These are phyloP conservation scores for Balansia obtecta DNA, from an alignment of 2,329 filamentous ascomycete genomes.

Conservation along the genomic window DNA sequence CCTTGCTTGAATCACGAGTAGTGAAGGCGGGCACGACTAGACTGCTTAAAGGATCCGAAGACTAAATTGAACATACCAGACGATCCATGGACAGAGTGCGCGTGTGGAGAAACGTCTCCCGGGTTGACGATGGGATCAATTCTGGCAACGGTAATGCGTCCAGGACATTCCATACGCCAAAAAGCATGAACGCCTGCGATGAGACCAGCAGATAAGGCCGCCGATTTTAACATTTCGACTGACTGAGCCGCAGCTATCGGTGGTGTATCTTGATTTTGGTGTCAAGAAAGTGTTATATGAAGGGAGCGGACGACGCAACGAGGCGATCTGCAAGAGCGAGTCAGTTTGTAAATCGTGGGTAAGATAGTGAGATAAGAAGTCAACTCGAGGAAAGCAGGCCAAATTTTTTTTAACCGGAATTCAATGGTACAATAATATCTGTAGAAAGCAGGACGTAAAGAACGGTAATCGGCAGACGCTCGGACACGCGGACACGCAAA, in stretches of 20 bases:
- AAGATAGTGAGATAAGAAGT: not conserved
- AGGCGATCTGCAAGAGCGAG: constrained; percentile 19
- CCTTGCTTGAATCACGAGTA: not conserved
- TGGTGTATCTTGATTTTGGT: not conserved
- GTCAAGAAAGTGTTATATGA: not conserved
- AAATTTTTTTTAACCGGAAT: not conserved
- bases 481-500: not conserved
- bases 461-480: not conserved
- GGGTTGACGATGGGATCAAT: constrained; percentile 66
- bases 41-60: too few species aligned
- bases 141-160: constrained; percentile 54
- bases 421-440: too few species aligned
- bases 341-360: constrained; percentile 6
- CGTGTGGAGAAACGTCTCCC: constrained; percentile 48
- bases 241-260: not conserved
- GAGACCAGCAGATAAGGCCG: constrained; percentile 21
- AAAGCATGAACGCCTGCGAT: constrained; percentile 48
- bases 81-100: constrained; percentile 65
- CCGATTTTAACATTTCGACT: constrained; percentile 21
- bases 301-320: constrained; percentile 24
- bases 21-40: not conserved
- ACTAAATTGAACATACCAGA: constrained; percentile 44
- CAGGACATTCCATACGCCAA: constrained; percentile 81
- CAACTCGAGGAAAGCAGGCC: not conserved
- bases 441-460: too few species aligned